Evolutionary conservation across 2,329 filamentous ascomycete genomes (phyloP), one percentile per base, ranked within the genome.

Genomic region (Rutstroemia sp.): DNA sequence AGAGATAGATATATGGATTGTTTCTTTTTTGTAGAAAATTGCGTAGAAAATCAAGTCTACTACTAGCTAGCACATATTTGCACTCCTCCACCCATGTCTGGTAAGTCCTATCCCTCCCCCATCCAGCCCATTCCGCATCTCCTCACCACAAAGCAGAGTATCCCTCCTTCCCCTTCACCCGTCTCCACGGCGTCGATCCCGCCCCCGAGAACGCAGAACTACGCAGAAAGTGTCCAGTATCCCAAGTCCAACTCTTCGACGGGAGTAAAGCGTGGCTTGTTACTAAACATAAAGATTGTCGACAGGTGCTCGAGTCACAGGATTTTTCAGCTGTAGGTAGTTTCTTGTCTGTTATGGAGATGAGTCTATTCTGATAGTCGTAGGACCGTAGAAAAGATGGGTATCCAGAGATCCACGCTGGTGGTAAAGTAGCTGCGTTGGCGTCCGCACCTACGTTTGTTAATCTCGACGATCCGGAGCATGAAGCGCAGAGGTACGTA

Each of bases 381-480:
- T n/a, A 62, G 70, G 73, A 75, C 57, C 70, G 73, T 5, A 70
- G 63, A 16, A 65, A 74, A 1, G 68, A 71, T 1, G 76, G 76
- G 0, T 78, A 78, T 52, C 76, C 76, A 0, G 76, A 78, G 58
- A 70, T 78, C 51, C 72, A 67, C 51, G 70, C 73, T 9, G 73
- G 76, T 12, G 76, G 75, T 7, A 77, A 75, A 58, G 67, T 69
- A 39, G 76, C 76, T 7, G 75, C 72, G n/a, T 75, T 76, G 59
- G 48, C 21, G 14, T 74, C 72, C 39, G 75, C 72, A 55, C 73
- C 76, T 12, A 78, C 75, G 0, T 78, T 78, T 61, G 76, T 78
- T 5, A 75, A 78, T 60, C 77, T 78, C 73, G 75, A 78, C 57
- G 64, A 73, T 4, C 76, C 76, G 0, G 70, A 72, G 2, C 76